phyloP scores from a whole-genome alignment of 2,329 filamentous ascomycete species.

The Diaporthe longicolla region DNA sequence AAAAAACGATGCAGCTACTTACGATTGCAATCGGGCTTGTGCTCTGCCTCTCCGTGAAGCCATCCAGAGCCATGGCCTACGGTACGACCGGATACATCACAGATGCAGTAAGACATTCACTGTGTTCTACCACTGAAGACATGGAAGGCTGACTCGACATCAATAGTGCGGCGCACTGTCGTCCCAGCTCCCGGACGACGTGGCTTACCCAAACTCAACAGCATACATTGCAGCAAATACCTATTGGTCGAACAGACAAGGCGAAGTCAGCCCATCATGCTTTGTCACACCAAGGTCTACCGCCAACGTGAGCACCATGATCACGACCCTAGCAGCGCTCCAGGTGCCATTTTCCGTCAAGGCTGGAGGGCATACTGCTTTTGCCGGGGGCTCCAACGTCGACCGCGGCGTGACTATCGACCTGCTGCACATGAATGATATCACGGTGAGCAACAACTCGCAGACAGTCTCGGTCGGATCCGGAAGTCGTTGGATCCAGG shows the following conservation, averaged over 20 bases:
- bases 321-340: neutral
- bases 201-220: constrained; percentile 46
- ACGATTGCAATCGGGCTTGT: neutral
- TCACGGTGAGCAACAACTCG: constrained; percentile 52
- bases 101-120: neutral
- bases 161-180: constrained; percentile 38
- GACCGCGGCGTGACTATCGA: constrained; percentile 32
- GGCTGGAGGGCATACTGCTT: constrained; percentile 26
- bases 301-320: constrained; percentile 5
- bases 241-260: constrained; percentile 53
- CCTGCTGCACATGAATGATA: constrained; percentile 8
- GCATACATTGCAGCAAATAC: constrained; percentile 45
- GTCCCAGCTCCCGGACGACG: constrained; percentile 42
- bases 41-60: neutral
- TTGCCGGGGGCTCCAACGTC: constrained; percentile 30
- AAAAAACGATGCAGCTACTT: neutral
- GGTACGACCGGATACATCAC: neutral
- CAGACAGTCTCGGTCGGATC: constrained; percentile 57
- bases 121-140: neutral
- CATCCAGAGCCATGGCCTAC: neutral
- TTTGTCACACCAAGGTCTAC: constrained; percentile 22
- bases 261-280: constrained; percentile 38
- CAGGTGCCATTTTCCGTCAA: constrained; percentile 42
- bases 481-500: constrained; percentile 60
- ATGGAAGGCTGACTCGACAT: neutral